Base-by-base conservation (phyloP, 176 grass and related monocot genomes). In the Tillandsia fasciculata region DNA sequence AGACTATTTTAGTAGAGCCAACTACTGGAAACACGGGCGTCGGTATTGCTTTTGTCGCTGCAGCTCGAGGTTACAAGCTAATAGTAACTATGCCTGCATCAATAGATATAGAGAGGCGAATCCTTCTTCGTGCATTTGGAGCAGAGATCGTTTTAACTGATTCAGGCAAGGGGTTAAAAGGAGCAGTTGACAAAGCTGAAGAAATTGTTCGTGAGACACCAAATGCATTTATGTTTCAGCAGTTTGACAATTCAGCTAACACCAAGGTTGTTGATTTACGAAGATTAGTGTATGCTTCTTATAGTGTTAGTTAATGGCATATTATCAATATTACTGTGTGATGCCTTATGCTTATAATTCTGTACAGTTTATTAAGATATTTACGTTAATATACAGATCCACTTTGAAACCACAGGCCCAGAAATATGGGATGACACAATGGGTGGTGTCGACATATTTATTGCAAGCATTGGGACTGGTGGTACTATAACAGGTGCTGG, bases 371-470 rank as follows among this genome's bases (percentile, higher is more conserved):
- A 86, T 81, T 89, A 82, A 88, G 78, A 81, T 76, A 63, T 26
- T 72, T 91, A 87, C 26, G 74, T 61, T 96, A 89, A 85, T 92
- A 58, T 85, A 90, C 89, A 97, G 94, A 83, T 90, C 78, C 94
- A 97, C 84, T 97, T 92, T 86, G 74, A 97, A 92, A 92, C 86
- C 74, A 97, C 94, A 87, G 89, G 94, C 86, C 89, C 86, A 79
- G 94, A 97, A 90, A 97, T 93, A 87, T 97, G 94, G 89, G 82
- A 92, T 22, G 89, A 92, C 71, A 97, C 94, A 14, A 75, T 90
- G 84, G 89, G 86, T 75, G 66, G 74, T 77, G 89, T 97, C 69
- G 94, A 97, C 56, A 92, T 97, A 75, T 86, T 97, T 74, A 77
- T 97, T 75, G 89, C 89, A 68, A 97, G 89, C 86, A 90, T 97